These are phyloP conservation scores for Penicillium sp. DNA, from an alignment of 2,329 filamentous ascomycete genomes.

Conservation along the genomic window DNA sequence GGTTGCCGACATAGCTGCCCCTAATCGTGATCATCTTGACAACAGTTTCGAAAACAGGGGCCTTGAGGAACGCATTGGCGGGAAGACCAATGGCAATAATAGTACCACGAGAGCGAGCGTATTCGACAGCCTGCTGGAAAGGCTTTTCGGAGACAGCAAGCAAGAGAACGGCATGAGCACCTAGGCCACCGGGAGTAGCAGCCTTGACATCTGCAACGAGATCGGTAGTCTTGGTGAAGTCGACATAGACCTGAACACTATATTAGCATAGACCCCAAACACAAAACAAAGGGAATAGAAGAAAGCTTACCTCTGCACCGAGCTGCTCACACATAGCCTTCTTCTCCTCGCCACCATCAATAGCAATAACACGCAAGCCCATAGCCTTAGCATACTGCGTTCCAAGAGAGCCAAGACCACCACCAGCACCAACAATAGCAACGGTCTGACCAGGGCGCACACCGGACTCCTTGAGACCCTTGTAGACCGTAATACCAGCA, in stretches of 20 bases:
- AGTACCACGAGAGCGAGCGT: slow-evolving; percentile 76
- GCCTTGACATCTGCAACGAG: slow-evolving; percentile 81
- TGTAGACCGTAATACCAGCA: slow-evolving; percentile 85
- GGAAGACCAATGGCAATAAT: slow-evolving; percentile 90
- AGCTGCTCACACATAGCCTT: slow-evolving; percentile 62
- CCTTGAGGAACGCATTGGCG: slow-evolving; percentile 72
- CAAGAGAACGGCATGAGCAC: slow-evolving; percentile 82
- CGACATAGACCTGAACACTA: slow-evolving; percentile 61
- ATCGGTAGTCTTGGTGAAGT: slow-evolving; percentile 74
- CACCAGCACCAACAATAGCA: slow-evolving; percentile 82
- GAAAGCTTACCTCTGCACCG: slow-evolving; percentile 54
- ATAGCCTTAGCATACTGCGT: slow-evolving; percentile 89
- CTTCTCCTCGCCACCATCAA: slow-evolving; percentile 84
- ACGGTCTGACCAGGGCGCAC: slow-evolving; percentile 72
- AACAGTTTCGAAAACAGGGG: slow-evolving; percentile 86
- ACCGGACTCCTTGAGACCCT: slow-evolving; percentile 82
- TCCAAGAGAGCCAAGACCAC: slow-evolving; percentile 75
- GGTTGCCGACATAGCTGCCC: slow-evolving; percentile 91
- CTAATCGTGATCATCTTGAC: slow-evolving; percentile 88
- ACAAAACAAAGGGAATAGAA: background rate
- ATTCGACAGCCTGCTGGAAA: slow-evolving; percentile 89
- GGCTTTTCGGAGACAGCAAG: slow-evolving; percentile 86
- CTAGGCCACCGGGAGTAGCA: slow-evolving; percentile 73
- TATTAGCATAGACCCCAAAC: background rate
- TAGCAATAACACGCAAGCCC: slow-evolving; percentile 76